Conservation (phyloP, 768 basidiomycete species). For the Mycena chlorophos region DNA sequence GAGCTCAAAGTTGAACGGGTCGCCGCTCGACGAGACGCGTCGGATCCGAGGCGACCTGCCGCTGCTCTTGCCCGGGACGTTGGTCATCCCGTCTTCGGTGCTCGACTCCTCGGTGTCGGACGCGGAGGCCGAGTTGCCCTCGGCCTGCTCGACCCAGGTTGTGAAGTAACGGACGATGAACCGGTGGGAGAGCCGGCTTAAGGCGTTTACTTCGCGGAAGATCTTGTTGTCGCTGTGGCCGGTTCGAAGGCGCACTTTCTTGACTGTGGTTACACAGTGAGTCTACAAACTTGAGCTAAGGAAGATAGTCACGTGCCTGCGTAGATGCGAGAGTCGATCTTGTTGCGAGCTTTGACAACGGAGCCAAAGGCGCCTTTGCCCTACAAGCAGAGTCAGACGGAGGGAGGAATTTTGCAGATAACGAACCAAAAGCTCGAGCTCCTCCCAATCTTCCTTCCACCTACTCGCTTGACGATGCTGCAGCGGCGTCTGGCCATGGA, state of each 20-base stretch:
- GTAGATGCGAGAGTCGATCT: conserved; percentile 82
- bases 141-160: conserved; percentile 81
- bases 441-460: conserved; percentile 95
- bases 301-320: conserved; percentile 44
- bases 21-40: conserved; percentile 46
- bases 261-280: conserved; percentile 48
- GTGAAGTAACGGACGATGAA: conserved; percentile 92
- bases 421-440: conserved; percentile 77
- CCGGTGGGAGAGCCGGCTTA: conserved; percentile 85
- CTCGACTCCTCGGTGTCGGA: conserved; percentile 50
- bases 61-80: conserved; percentile 44
- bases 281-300: not conserved
- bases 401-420: not conserved
- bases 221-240: conserved; percentile 83
- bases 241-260: conserved; percentile 82
- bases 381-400: conserved; percentile 35
- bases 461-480: conserved; percentile 61
- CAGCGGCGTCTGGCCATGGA: conserved; percentile 38
- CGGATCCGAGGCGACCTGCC: conserved; percentile 8
- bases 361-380: conserved; percentile 90
- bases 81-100: conserved; percentile 52
- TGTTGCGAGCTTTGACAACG: conserved; percentile 92
- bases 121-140: conserved; percentile 50
- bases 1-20: conserved; percentile 66
- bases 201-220: conserved; percentile 85